Conservation (phyloP, 805 yeast species). For the Candida corydali region DNA sequence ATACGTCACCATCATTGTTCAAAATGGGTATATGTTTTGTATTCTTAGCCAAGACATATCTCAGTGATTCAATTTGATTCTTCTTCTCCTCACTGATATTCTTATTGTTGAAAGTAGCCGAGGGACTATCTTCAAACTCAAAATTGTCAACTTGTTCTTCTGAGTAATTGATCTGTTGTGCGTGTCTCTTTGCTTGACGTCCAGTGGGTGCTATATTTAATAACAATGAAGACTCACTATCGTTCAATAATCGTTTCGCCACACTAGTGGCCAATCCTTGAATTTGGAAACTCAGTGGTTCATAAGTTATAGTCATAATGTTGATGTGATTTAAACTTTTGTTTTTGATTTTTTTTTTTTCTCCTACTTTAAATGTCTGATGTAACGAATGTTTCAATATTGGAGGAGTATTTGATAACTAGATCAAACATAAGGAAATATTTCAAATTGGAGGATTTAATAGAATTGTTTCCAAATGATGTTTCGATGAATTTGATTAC, state of each 20-base stretch:
- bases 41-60: slow-evolving; percentile 19
- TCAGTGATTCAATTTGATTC: slow-evolving; percentile 18
- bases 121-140: slow-evolving; percentile 30
- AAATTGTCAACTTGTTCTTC: slow-evolving; percentile 58
- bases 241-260: slow-evolving; percentile 59
- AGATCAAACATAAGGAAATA: slow-evolving; percentile 15
- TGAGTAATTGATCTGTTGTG: slow-evolving; percentile 74
- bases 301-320: slow-evolving; percentile 7
- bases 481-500: slow-evolving; percentile 4
- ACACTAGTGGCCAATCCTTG: slow-evolving; percentile 81
- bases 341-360: slow-evolving; percentile 1
- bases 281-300: slow-evolving; percentile 8
- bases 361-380: slow-evolving; percentile 1
- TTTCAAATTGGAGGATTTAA: slow-evolving; percentile 17
- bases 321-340: not conserved
- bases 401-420: slow-evolving; percentile 16
- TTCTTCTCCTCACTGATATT: slow-evolving; percentile 10
- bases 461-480: slow-evolving; percentile 6
- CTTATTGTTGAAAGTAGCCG: slow-evolving; percentile 9
- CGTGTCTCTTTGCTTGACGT: slow-evolving; percentile 69
- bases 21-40: slow-evolving; percentile 20
- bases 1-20: slow-evolving; percentile 21
- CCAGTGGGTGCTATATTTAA: slow-evolving; percentile 67
- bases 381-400: slow-evolving; percentile 14
- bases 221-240: slow-evolving; percentile 68